These are phyloP conservation scores for Erodium trifolium DNA, from an alignment of 441 rosid species.

Conservation along the genomic window DNA sequence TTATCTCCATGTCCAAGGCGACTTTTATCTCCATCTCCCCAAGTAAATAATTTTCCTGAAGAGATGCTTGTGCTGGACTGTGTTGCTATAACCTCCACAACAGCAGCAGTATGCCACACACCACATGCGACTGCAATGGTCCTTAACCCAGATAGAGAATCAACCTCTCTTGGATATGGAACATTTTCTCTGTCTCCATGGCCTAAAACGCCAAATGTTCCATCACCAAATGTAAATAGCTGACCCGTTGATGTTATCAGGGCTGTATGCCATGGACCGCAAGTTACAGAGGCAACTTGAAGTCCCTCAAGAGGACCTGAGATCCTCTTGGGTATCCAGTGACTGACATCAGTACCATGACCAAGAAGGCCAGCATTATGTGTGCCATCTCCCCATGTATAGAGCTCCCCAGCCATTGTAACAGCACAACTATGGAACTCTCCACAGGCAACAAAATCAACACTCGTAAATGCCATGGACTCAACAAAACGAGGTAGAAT, in stretches of 20 bases:
- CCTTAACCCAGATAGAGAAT: constrained; percentile 83
- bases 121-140: constrained; percentile 90
- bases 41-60: constrained; percentile 85
- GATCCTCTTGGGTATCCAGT: constrained; percentile 83
- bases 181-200: constrained; percentile 78
- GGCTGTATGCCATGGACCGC: constrained; percentile 98
- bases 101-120: constrained; percentile 98
- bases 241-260: constrained; percentile 88
- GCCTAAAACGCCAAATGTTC: constrained; percentile 69
- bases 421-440: constrained; percentile 93
- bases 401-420: constrained; percentile 91
- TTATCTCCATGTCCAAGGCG: constrained; percentile 93
- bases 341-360: constrained; percentile 88
- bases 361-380: constrained; percentile 83
- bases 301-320: constrained; percentile 87
- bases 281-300: constrained; percentile 78
- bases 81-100: constrained; percentile 92
- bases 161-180: constrained; percentile 79
- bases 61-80: constrained; percentile 83
- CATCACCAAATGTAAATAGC: constrained; percentile 42
- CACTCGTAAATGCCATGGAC: constrained; percentile 60
- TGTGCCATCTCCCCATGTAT: constrained; percentile 92
- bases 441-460: constrained; percentile 91
- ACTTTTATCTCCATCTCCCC: constrained; percentile 97
- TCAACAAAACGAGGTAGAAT: constrained; percentile 78